Evolutionary conservation across 345 rosid species (phyloP), one percentile per base, ranked within the genome.

Genomic region (Eucalyptus shirleyi): DNA sequence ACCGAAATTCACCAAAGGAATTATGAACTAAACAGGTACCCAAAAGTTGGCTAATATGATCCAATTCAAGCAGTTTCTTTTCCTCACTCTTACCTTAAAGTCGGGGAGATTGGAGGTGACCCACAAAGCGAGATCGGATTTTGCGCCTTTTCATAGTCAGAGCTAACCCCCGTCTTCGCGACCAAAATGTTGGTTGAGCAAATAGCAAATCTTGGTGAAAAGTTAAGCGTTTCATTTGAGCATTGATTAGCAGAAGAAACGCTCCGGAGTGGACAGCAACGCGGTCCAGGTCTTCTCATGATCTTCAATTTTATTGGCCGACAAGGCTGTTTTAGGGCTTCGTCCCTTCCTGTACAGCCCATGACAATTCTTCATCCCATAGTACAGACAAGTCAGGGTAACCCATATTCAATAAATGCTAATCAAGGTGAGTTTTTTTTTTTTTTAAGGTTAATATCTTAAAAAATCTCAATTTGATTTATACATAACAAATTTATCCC

Each of bases 11-110:
- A 53, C 2, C 23, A 53, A 53, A 53, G 0, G 24, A 53, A 7
- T 0, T 18, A 7, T 0, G 10, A 53, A 53, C 24, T 53, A 53
- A 10, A 53, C 24, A 19, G 0, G 9, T 53, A 3, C 9, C 9
- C 10, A 45, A 11, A 45, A 45, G 9, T 51, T 4, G 1, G 4
- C 9, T 53, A 53, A 53, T 1, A 19, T 53, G 9, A 53, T 53
- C 56, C 56, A 1, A 1, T 7, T 19, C 4, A 2, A 53, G 10
- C 10, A 0, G 9, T 7, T 53, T 53, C 56, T 18, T 53, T 53
- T 53, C 24, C 23, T 3, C 56, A 7, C 4, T 1, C 23, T 2
- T 53, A 53, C 56, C 56, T 19, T 53, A 1, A 1, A 53, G 56
- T 18, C 4, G 9, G 4, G 56, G 23, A 53, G 1, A 19, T 53